Evolutionary conservation across 2,329 filamentous ascomycete species (phyloP).

Genomic region (Hypoxylon sp.): DNA sequence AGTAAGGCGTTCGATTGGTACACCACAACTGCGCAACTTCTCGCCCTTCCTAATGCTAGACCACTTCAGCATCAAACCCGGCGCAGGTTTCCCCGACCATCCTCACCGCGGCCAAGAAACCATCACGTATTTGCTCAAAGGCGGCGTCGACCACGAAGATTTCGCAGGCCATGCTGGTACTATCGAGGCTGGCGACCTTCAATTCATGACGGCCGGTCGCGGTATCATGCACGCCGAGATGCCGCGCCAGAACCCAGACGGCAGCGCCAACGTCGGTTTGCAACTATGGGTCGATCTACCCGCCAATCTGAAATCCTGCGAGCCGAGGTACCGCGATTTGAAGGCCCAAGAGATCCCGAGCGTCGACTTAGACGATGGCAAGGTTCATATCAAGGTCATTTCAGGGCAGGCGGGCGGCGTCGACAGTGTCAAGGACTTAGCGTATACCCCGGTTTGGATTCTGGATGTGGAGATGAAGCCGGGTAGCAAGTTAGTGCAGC

Average conservation of each 20-base stretch:
- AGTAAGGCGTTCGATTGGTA: slow-evolving; percentile 90
- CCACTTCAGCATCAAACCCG: slow-evolving; percentile 85
- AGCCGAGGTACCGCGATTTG: slow-evolving; percentile 92
- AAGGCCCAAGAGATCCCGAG: slow-evolving; percentile 82
- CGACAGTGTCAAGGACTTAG: slow-evolving; percentile 89
- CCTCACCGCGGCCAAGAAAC: slow-evolving; percentile 85
- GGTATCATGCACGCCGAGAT: slow-evolving; percentile 98
- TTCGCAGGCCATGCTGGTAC: slow-evolving; percentile 73
- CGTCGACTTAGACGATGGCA: slow-evolving; percentile 78
- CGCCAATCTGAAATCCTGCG: slow-evolving; percentile 83
- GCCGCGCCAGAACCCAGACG: slow-evolving; percentile 84
- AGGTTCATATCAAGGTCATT: slow-evolving; percentile 89
- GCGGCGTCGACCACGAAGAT: slow-evolving; percentile 64
- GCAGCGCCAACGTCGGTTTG: slow-evolving; percentile 84
- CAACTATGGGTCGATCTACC: slow-evolving; percentile 98
- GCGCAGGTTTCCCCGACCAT: slow-evolving; percentile 92
- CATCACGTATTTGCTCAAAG: slow-evolving; percentile 76
- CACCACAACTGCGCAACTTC: slow-evolving; percentile 84
- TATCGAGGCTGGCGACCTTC: slow-evolving; percentile 87
- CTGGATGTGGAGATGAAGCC: slow-evolving; percentile 86
- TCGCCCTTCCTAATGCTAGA: slow-evolving; percentile 97
- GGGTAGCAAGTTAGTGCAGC: slow-evolving; percentile 82
- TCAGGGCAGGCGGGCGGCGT: slow-evolving; percentile 86
- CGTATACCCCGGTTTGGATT: slow-evolving; percentile 98
- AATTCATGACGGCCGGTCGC: slow-evolving; percentile 96